Percentiles rank a stretch among this genome's conserved stretches.
Evolutionary conservation across 176 grass and related monocot species (phyloP).

Genomic region (Raddia guianensis): DNA sequence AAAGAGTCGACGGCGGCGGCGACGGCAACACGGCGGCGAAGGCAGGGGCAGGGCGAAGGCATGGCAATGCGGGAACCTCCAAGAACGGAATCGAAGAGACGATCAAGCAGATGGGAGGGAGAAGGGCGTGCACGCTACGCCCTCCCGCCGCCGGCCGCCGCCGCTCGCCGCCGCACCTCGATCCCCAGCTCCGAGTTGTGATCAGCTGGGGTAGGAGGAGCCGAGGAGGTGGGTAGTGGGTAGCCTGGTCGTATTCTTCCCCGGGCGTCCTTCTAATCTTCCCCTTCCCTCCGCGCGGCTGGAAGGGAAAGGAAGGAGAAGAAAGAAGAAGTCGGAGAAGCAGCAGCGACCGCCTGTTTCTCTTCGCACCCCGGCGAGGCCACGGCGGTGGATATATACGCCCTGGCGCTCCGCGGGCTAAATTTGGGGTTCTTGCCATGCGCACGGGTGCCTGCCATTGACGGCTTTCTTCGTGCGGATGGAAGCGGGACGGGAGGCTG

Average conservation of each 20-base stretch:
- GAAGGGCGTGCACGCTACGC: not conserved
- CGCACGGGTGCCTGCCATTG: not conserved
- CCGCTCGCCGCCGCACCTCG: not conserved
- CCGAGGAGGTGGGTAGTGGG: not conserved
- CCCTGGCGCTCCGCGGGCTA: not conserved
- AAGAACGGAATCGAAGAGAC: conserved; percentile 9
- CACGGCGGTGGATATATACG: conserved; percentile 35
- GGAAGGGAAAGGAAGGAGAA: conserved; percentile 65
- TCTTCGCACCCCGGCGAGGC: conserved; percentile 19
- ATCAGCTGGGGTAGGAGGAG: too few species aligned
- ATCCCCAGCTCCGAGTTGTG: not conserved
- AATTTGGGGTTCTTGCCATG: not conserved
- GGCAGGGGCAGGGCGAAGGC: conserved; percentile 37
- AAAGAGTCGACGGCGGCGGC: conserved; percentile 24
- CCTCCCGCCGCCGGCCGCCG: conserved; percentile 6
- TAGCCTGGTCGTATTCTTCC: conserved; percentile 22
- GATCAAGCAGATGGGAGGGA: conserved; percentile 2
- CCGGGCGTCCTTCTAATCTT: conserved; percentile 36
- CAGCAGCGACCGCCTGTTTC: conserved; percentile 46
- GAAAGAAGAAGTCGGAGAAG: conserved; percentile 48
- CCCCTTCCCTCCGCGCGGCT: conserved; percentile 47
- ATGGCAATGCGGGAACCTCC: conserved; percentile 31
- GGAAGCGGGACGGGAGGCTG: not conserved
- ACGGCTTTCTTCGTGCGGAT: not conserved
- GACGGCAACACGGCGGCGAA: not conserved